phyloP scores from a whole-genome alignment of 2,329 filamentous ascomycete genomes.

The Trichophaea hybrida region DNA sequence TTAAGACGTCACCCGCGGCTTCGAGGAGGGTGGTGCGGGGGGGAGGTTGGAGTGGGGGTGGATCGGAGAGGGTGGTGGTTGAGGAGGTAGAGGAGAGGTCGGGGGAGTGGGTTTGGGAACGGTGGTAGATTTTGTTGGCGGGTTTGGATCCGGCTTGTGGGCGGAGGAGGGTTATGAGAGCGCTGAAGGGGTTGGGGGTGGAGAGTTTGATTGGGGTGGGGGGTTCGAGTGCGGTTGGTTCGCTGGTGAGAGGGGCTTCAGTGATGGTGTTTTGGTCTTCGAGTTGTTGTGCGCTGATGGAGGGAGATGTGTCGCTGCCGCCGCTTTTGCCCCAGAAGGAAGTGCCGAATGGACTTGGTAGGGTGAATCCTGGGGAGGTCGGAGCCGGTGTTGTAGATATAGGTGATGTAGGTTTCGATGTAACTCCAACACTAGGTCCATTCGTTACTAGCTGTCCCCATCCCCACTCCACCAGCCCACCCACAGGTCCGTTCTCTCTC shows the following conservation, averaged over 20 bases:
- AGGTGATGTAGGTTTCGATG: conserved; percentile 5
- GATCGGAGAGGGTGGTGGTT: background rate
- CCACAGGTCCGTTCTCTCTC: conserved; percentile 78
- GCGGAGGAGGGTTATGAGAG: conserved; percentile 19
- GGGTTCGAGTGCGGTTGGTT: background rate
- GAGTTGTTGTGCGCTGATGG: background rate
- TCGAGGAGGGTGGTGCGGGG: conserved; percentile 90
- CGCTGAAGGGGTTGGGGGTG: conserved; percentile 10
- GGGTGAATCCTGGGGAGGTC: background rate
- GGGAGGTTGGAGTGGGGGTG: conserved; percentile 38
- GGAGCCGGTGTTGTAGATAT: conserved; percentile 1
- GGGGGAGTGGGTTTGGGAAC: conserved; percentile 1
- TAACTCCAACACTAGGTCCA: conserved; percentile 5
- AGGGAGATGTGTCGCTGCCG: background rate
- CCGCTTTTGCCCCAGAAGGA: background rate
- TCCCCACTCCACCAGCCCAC: conserved; percentile 83
- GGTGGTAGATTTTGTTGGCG: background rate
- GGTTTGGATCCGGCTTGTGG: conserved; percentile 16
- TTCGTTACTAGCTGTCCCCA: conserved; percentile 73
- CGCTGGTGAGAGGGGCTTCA: background rate
- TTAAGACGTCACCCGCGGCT: conserved; percentile 80
- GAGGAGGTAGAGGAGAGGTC: no score
- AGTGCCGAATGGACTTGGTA: background rate
- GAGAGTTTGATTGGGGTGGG: background rate
- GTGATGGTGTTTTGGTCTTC: background rate